Evolutionary conservation across 306 rosid genomes (phyloP).

Genomic region (Nissolia schottii): DNA sequence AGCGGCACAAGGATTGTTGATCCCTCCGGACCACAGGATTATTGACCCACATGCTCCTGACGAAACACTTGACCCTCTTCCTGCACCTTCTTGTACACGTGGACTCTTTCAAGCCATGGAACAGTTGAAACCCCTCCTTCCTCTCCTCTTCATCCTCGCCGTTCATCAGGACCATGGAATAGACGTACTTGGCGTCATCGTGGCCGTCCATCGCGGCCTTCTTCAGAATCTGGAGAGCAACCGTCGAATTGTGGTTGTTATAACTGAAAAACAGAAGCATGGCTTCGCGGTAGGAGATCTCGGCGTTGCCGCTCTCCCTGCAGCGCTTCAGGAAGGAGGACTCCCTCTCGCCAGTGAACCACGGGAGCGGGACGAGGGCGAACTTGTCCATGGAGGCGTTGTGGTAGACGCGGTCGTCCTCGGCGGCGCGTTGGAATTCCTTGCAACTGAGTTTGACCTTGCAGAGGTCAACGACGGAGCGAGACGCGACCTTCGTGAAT

Average conservation of each 20-base stretch:
- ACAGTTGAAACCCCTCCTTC: constrained; percentile 15
- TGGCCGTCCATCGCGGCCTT: constrained; percentile 30
- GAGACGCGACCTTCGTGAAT: constrained; percentile 27
- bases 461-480: constrained; percentile 21
- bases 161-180: constrained; percentile 30
- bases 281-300: constrained; percentile 35
- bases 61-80: constrained; percentile 14
- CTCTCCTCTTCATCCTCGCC: not conserved
- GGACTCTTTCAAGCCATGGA: not conserved
- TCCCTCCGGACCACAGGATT: not conserved
- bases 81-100: constrained; percentile 20
- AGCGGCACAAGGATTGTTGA: not conserved
- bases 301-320: constrained; percentile 26
- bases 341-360: constrained; percentile 3
- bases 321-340: constrained; percentile 20
- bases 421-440: constrained; percentile 18
- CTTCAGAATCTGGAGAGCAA: constrained; percentile 19
- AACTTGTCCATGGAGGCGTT: constrained; percentile 24
- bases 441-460: constrained; percentile 25
- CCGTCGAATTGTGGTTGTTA: too few species aligned
- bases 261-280: constrained; percentile 30
- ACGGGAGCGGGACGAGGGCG: constrained; percentile 21
- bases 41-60: constrained; percentile 31
- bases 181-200: constrained; percentile 34
- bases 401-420: constrained; percentile 25